Evolutionary conservation across 2,329 filamentous ascomycete species (phyloP), one percentile per base, ranked within the genome.

Genomic region (Phyllosticta ampelicida): DNA sequence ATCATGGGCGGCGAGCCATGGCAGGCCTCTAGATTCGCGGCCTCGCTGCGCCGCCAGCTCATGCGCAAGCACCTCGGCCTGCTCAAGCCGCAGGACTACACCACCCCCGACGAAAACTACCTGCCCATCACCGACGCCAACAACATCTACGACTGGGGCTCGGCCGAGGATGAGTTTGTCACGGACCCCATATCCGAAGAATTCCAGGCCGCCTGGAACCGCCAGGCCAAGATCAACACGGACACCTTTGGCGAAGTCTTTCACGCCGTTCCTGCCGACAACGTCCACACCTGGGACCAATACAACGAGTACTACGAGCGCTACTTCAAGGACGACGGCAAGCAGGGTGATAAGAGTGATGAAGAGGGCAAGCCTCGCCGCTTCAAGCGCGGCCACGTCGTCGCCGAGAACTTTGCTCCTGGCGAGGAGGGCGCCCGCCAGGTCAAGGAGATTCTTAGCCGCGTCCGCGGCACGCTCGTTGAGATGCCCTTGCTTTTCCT

Each of bases 401-500:
- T 96, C 9, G 70, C 72, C 0, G 75, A 78, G 63, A 74, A 77
- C 58, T 79, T 79, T 60, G 62, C 64, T 5, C 67, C 69, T 30
- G 63, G 64, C 8, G 71, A 73, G 52, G 66, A 74, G 59, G 75
- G 74, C 28, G 66, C 75, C 20, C 63, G 64, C 30, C 74, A 78
- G 65, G 74, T 78, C 51, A 83, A 83, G 66, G 86, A 88, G 55
- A 84, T 92, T 67, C 89, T 95, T 81, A 86, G 62, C 44, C 70
- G 65, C 26, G 88, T 91, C 8, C 84, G 86, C 51, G 75, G 75
- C n/a, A 77, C 70, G 18, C 62, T 78, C 53, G 76, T 96, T 8
- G 89, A 96, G 77, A 96, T 96, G 91, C 90, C 90, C 26, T 76
- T 96, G 64, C 78, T 89, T 63, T 96, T 96, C 76, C 75, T 96